Percentiles rank a stretch among this genome's conserved stretches.
phyloP scores from a whole-genome alignment of 2,329 filamentous ascomycete genomes.

The Xylariales sp. region DNA sequence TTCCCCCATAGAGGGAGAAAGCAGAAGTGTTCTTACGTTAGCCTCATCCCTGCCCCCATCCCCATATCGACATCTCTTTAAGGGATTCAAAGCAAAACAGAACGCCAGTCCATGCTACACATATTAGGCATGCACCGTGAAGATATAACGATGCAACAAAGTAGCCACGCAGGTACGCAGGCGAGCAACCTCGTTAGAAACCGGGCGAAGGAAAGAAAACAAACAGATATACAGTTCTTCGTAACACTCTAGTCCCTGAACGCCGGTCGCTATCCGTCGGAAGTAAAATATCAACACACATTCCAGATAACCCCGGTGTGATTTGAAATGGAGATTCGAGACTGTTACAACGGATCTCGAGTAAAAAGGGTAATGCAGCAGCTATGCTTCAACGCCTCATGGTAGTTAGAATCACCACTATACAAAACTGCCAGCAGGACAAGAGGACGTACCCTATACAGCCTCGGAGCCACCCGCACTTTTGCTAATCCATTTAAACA shows the following conservation, averaged over 20 bases:
- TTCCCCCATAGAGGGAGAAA: background rate
- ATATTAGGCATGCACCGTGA: conserved; percentile 29
- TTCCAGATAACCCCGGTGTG: conserved; percentile 12
- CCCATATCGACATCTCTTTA: conserved; percentile 13
- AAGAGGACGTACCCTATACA: conserved; percentile 34
- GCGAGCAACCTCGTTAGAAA: background rate
- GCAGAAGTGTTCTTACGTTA: background rate
- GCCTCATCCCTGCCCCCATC: background rate
- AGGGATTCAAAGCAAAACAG: background rate
- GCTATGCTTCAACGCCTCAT: background rate
- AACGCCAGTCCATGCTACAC: conserved; percentile 35
- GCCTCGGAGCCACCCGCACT: conserved; percentile 58
- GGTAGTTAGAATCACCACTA: background rate
- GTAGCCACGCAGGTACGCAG: background rate
- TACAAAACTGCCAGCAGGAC: background rate
- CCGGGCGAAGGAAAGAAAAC: background rate
- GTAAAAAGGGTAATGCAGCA: background rate
- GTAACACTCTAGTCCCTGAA: conserved; percentile 14
- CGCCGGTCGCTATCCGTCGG: conserved; percentile 21
- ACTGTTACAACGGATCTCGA: background rate
- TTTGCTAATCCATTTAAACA: conserved; percentile 70
- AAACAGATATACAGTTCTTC: conserved; percentile 15
- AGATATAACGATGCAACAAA: conserved; percentile 11
- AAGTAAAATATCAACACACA: conserved; percentile 14
- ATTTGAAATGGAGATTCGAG: conserved; percentile 9